Evolutionary conservation across 768 basidiomycete genomes (phyloP).

Genomic region (Cystofilobasidium capitatum): DNA sequence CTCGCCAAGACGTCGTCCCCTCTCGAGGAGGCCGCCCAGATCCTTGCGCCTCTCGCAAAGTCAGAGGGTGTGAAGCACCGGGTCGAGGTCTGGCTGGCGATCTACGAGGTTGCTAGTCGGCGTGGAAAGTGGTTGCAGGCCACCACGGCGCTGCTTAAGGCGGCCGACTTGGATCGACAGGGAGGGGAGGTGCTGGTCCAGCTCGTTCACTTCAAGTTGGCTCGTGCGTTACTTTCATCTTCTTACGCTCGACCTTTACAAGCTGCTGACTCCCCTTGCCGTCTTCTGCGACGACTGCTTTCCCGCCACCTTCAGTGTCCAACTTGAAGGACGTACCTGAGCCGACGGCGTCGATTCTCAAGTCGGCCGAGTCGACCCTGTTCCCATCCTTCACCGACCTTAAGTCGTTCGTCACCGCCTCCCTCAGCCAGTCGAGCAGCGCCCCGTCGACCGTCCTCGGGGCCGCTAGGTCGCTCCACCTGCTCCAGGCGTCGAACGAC

Average conservation of each 20-base stretch:
- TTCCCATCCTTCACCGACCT: slow-evolving; percentile 52
- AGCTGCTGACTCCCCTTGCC: neutral
- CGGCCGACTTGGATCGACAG: slow-evolving; percentile 48
- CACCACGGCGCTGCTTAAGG: slow-evolving; percentile 54
- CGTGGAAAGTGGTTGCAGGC: slow-evolving; percentile 76
- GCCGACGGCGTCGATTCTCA: slow-evolving; percentile 48
- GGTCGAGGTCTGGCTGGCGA: slow-evolving; percentile 61
- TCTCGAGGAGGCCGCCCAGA: slow-evolving; percentile 63
- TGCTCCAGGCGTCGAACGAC: slow-evolving; percentile 39
- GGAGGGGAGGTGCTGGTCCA: slow-evolving; percentile 64
- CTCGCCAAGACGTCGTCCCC: slow-evolving; percentile 55
- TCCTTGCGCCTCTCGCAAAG: slow-evolving; percentile 55
- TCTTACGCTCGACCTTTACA: neutral
- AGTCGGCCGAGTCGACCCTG: slow-evolving; percentile 46
- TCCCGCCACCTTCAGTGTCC: slow-evolving; percentile 41
- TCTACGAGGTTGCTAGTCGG: slow-evolving; percentile 72
- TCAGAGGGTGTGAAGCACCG: slow-evolving; percentile 43
- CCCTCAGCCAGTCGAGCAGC: slow-evolving; percentile 54
- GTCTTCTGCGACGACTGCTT: neutral
- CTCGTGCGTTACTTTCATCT: slow-evolving; percentile 41
- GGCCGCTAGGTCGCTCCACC: slow-evolving; percentile 50
- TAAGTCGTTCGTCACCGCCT: slow-evolving; percentile 65
- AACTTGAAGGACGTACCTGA: slow-evolving; percentile 45
- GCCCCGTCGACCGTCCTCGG: slow-evolving; percentile 53
- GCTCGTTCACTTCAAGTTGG: slow-evolving; percentile 53